These are phyloP conservation scores for Pseudognaphalium luteoalbum DNA, from an alignment of 129 eudicot species.

Conservation along the genomic window DNA sequence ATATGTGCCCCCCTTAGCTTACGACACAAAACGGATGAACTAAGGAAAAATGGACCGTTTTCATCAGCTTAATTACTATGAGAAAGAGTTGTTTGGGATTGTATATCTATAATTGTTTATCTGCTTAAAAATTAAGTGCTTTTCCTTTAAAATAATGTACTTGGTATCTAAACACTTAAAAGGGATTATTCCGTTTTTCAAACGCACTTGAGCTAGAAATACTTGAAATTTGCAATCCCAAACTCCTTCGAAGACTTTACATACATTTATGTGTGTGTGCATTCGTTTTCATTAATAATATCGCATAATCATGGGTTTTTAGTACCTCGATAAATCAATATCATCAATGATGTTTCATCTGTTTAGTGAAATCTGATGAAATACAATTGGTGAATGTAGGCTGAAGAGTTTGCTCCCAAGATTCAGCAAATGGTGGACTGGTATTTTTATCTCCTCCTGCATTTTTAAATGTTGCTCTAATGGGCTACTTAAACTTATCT, in stretches of 20 bases:
- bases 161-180: too few relatives aligned
- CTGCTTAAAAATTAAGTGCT: too few relatives aligned
- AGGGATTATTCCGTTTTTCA: too few relatives aligned
- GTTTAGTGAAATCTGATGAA: background rate
- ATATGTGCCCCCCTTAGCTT: background rate
- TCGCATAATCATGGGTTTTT: background rate
- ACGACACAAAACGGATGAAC: background rate
- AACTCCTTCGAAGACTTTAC: too few relatives aligned
- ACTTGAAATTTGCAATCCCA: too few relatives aligned
- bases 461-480: constrained; percentile 11
- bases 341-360: background rate
- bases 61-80: constrained; percentile 3
- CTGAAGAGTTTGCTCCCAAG: constrained; percentile 91
- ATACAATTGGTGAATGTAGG: constrained; percentile 42
- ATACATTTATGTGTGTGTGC: background rate
- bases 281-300: background rate
- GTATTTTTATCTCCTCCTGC: constrained; percentile 38
- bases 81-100: background rate
- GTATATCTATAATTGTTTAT: background rate
- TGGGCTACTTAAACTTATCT: background rate
- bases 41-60: background rate
- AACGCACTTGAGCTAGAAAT: too few relatives aligned
- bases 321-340: too few relatives aligned
- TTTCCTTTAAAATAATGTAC: too few relatives aligned
- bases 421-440: constrained; percentile 91